Evolutionary conservation across 768 basidiomycete species (phyloP), one percentile per base, ranked within the genome.

Genomic region (Baorangia bicolor): DNA sequence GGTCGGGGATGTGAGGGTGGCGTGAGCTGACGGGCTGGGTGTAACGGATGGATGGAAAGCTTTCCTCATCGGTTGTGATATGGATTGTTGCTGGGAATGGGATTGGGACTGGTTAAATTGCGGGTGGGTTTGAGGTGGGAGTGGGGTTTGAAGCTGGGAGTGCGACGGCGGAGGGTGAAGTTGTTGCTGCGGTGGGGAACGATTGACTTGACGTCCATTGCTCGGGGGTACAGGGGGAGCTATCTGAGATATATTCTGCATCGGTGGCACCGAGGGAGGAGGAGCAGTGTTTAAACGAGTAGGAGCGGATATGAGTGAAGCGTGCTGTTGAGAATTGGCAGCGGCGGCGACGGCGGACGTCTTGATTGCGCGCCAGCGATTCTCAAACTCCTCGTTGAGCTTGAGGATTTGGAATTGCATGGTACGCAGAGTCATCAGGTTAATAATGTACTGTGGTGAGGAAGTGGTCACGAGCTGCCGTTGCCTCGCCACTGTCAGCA

Each of bases 341-440:
- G 38, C 49, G 12, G 49, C 52, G 16, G 58, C 46, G 12, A 35
- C 31, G 8, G 53, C 50, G 21, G 63, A 41, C 11, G 50, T 28
- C 51, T 67, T 70, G 23, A 74, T 60, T 0, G 63, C 55, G 11
- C 67, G 72, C 41, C 53, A 67, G 47, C 61, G 65, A 39, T 62
- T 62, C 45, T 67, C 65, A 63, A 80, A 77, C 31, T 71, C 66
- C 3, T 80, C 79, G 37, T 70, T 73, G 42, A 79, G 73, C 35
- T 72, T 71, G 47, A 69, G 71, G 25, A 80, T 61, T 54, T 84
- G 81, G 10, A 38, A 20, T 4, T 73, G 59, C 78, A 86, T 82
- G 31, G 38, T 65, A 37, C 76, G 77, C 33, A 87, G 69, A 27
- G 65, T 70, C 0, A 72, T 67, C 27, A 81, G 53, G 41, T 49